A percentile compares a stretch with the other conserved stretches of the same genome.
Conservation (phyloP, 169 alveolate genomes). For the Cryptosporidium sp. region DNA sequence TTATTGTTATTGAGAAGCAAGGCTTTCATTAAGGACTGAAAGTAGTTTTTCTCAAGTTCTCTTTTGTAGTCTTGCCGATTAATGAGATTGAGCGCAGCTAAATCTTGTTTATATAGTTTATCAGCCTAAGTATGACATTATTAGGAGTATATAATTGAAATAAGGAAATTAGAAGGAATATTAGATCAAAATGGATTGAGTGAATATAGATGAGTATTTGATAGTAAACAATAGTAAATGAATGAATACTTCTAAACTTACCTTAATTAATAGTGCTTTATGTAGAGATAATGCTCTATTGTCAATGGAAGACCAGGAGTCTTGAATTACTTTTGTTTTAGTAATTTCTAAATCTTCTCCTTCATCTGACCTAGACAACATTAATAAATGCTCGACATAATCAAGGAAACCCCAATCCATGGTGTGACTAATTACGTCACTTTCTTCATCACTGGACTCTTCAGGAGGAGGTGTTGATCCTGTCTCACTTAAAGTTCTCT, state of each 20-base stretch:
- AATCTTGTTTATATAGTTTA: constrained; percentile 37
- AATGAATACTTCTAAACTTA: not conserved
- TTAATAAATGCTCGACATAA: constrained; percentile 61
- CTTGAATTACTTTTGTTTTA: constrained; percentile 46
- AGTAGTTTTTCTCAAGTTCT: constrained; percentile 18
- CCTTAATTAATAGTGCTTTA: constrained; percentile 50
- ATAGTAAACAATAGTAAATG: not conserved
- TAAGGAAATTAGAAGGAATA: not conserved
- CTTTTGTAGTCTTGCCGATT: constrained; percentile 45
- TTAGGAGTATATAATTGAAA: not conserved
- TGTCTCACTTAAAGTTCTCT: constrained; percentile 40
- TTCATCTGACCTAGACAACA: constrained; percentile 57
- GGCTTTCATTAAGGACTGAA: constrained; percentile 4
- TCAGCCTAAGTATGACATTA: constrained; percentile 35
- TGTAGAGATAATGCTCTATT: constrained; percentile 51
- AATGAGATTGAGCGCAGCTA: constrained; percentile 38
- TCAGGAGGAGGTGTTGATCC: constrained; percentile 52
- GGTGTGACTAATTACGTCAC: constrained; percentile 58
- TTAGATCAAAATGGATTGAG: too few species aligned
- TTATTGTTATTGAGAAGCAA: constrained; percentile 10
- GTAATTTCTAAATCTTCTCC: constrained; percentile 41
- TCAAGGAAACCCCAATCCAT: constrained; percentile 73
- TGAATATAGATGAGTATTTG: not conserved
- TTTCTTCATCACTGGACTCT: constrained; percentile 51
- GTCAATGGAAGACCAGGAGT: constrained; percentile 59